Conservation (phyloP, 345 rosid species). For the Citrus sinensis region DNA sequence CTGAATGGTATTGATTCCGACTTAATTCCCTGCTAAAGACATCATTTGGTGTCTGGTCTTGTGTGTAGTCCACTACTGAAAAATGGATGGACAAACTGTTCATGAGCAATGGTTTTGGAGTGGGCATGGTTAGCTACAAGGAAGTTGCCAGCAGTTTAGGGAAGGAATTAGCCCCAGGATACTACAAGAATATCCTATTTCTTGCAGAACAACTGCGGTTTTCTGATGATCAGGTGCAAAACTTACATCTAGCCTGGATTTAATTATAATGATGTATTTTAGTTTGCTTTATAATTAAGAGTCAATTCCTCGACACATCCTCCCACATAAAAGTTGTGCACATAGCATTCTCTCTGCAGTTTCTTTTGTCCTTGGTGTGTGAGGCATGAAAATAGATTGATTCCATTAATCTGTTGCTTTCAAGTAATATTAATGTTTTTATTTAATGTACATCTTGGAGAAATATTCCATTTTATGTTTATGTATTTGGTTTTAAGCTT, state of each 20-base stretch:
- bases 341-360: neutral
- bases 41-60: slow-evolving; percentile 5
- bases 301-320: neutral
- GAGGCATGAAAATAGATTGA: neutral
- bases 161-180: slow-evolving; percentile 36
- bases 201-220: slow-evolving; percentile 71
- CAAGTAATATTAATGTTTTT: neutral
- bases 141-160: slow-evolving; percentile 59
- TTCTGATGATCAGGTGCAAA: slow-evolving; percentile 83
- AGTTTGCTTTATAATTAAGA: neutral
- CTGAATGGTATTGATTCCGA: neutral
- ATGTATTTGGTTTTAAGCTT: neutral
- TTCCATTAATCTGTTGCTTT: neutral
- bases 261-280: neutral
- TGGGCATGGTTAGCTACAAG: slow-evolving; percentile 41
- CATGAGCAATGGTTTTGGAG: slow-evolving; percentile 65
- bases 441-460: neutral
- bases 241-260: slow-evolving; percentile 9
- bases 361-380: neutral
- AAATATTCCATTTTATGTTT: neutral
- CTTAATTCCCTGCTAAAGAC: slow-evolving; percentile 1
- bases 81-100: slow-evolving; percentile 65
- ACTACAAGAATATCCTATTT: slow-evolving; percentile 48
- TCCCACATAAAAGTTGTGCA: neutral
- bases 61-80: slow-evolving; percentile 43